Evolutionary conservation across 441 rosid species (phyloP).

Genomic region (Pelargonium australe): DNA sequence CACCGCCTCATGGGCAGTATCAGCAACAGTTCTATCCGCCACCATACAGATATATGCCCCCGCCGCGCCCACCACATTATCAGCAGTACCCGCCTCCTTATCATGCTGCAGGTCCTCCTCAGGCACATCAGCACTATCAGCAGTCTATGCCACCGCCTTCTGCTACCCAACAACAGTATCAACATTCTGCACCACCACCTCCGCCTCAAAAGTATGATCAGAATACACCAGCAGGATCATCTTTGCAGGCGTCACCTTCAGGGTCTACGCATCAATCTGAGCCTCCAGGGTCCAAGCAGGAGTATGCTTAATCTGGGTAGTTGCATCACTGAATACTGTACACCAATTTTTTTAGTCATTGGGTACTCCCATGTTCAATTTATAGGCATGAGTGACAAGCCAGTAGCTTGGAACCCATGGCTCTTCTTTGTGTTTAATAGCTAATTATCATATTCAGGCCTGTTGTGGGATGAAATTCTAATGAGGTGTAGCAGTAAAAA

Average conservation of each 20-base stretch:
- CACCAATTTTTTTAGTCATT: background rate
- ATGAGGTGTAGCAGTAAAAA: too few species aligned
- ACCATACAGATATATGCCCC: conserved; percentile 53
- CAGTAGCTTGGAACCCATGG: too few species aligned
- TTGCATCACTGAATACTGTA: background rate
- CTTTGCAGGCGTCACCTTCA: background rate
- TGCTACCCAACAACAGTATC: conserved; percentile 2
- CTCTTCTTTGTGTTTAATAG: too few species aligned
- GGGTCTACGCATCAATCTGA: conserved; percentile 13
- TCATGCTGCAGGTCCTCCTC: conserved; percentile 39
- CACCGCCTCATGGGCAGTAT: conserved; percentile 48
- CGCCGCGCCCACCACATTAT: conserved; percentile 39
- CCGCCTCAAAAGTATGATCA: conserved; percentile 4
- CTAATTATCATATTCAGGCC: too few species aligned
- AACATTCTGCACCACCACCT: background rate
- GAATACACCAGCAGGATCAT: background rate
- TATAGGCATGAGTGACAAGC: too few species aligned
- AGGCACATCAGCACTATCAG: conserved; percentile 51
- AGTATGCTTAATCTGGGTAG: conserved; percentile 23
- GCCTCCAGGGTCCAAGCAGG: conserved; percentile 28
- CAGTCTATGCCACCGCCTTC: conserved; percentile 31
- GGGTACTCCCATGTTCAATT: too few species aligned
- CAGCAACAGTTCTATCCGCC: conserved; percentile 45
- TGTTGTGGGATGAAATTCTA: too few species aligned
- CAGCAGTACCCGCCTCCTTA: background rate